Conservation (phyloP, 169 alveolate species). For the Plasmodium berghei region DNA sequence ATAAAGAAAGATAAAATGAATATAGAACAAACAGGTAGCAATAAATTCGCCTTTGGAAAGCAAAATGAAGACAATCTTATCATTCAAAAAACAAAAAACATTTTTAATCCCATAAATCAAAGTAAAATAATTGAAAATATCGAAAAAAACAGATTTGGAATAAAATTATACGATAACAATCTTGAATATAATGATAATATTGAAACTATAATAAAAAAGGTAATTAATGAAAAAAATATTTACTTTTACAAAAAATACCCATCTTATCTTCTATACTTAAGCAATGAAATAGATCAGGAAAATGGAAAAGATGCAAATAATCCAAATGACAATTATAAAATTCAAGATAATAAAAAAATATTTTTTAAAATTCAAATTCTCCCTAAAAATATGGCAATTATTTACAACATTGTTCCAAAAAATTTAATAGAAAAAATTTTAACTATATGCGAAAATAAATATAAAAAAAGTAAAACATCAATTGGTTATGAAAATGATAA, state of each 20-base stretch:
- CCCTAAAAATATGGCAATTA: slow-evolving; percentile 49
- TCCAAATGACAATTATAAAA: slow-evolving; percentile 21
- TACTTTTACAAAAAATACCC: slow-evolving; percentile 62
- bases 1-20: too few relatives aligned
- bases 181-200: slow-evolving; percentile 57
- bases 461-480: slow-evolving; percentile 69
- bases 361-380: slow-evolving; percentile 60
- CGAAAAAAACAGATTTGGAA: slow-evolving; percentile 32
- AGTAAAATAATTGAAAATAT: slow-evolving; percentile 1
- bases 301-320: slow-evolving; percentile 10
- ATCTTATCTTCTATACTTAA: slow-evolving; percentile 40
- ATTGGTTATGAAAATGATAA: slow-evolving; percentile 56
- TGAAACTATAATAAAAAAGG: slow-evolving; percentile 37
- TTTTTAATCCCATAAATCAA: too few relatives aligned
- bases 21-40: too few relatives aligned
- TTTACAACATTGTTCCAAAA: slow-evolving; percentile 40
- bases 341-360: slow-evolving; percentile 27
- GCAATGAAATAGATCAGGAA: slow-evolving; percentile 15
- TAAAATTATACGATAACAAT: slow-evolving; percentile 46
- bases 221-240: slow-evolving; percentile 51
- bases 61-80: too few relatives aligned
- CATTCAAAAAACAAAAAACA: too few relatives aligned
- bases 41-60: too few relatives aligned
- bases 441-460: slow-evolving; percentile 49
- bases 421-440: slow-evolving; percentile 58